Evolutionary conservation across 305 asterid genomes (phyloP).

Genomic region (Fraxinus sp.): DNA sequence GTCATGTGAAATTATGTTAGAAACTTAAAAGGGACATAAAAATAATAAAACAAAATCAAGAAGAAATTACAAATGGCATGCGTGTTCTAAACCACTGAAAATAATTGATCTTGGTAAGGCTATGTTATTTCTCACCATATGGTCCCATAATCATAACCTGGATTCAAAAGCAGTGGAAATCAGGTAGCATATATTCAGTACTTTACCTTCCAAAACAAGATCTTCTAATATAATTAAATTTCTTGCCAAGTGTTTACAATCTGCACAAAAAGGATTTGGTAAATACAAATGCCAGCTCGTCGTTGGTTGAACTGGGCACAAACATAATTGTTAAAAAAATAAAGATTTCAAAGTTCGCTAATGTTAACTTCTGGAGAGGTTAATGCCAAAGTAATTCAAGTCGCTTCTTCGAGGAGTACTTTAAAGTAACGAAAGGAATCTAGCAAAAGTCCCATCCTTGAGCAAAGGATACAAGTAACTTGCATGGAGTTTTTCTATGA

Average conservation of each 20-base stretch:
- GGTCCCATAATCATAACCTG: conserved; percentile 21
- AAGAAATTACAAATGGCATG: background rate
- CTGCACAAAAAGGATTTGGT: conserved; percentile 69
- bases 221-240: conserved; percentile 36
- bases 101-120: background rate
- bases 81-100: background rate
- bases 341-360: conserved; percentile 8
- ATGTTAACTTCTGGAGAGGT: conserved; percentile 15
- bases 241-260: conserved; percentile 46
- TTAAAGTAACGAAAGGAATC: conserved; percentile 26
- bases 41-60: background rate
- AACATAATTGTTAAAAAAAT: conserved; percentile 19
- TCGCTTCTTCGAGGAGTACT: conserved; percentile 9
- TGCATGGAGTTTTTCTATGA: conserved; percentile 13
- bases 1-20: background rate
- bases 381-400: conserved; percentile 14
- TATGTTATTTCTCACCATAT: background rate
- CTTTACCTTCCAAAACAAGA: conserved; percentile 40
- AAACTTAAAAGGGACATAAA: background rate
- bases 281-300: conserved; percentile 45
- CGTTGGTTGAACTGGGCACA: conserved; percentile 38
- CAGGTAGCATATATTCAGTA: conserved; percentile 32
- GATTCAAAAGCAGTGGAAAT: conserved; percentile 34
- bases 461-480: background rate
- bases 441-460: conserved; percentile 18